Evolutionary conservation across 2,329 filamentous ascomycete species (phyloP), one percentile per base, ranked within the genome.

Genomic region (Fusarium anguioides): DNA sequence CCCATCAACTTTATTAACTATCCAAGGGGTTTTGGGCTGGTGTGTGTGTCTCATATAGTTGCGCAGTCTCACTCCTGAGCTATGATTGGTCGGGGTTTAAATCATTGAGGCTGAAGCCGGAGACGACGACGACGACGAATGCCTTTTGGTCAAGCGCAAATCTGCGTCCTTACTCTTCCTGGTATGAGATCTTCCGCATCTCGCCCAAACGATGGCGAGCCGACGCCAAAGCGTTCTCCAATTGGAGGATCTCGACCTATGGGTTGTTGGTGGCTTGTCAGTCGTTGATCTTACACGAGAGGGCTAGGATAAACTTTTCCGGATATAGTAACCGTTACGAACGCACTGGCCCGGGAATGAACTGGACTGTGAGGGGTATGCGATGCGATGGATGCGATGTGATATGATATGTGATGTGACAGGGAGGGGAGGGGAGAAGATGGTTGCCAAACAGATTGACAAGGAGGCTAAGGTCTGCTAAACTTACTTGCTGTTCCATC

Each of bases 151-250:
- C 21, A 35, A 36, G 31, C 31, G 12, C 55, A 59, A 44, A 36
- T 29, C 29, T 44, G 31, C 35, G 41, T 20, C 48, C 40, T 64
- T 81, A 85, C 35, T 95, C 91, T 75, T 96, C 92, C 76, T 92
- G 91, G 81, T 97, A 97, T 7, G 92, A 95, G 65, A 97, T 93
- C 87, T 97, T 97, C 77, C 96, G 89, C 96, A 99, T 98, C 85
- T 99, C 96, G 66, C 96, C 95, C 67, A 99, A 82, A 52, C 94
- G 86, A 75, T 91, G 89, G 71, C 95, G 86, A 39, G 96, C 96
- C 29, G 91, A 84, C 10, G 89, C 85, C 36, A 99, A 86, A 26
- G 88, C 82, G 75, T 98, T 99, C 81, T 98, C 94, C 68, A 99
- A 86, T 80, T 98, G 94, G 54, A 98, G 84, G 71, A 99, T 99